Base-by-base conservation (phyloP, 23 red algal genomes). In the Gracilaria gracilis region DNA sequence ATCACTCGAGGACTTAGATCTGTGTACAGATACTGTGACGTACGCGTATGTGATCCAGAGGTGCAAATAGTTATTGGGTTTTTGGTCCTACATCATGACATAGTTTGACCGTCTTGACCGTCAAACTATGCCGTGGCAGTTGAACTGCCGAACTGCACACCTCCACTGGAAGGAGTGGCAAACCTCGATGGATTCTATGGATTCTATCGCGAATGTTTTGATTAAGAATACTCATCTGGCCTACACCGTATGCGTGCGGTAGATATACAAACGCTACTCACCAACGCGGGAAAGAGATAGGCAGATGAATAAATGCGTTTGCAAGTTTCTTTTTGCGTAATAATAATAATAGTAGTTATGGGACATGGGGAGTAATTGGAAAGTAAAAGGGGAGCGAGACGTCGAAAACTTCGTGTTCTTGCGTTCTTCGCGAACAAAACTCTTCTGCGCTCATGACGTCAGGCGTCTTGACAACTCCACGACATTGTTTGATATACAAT, bases 321-420 rank as follows among this genome's bases (percentile, higher is more conserved):
- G 59, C 59, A 62, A 62, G 59, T 62, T 46, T 62, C 24, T 29
- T 31, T 62, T 58, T 20, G 55, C 55, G 14, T 58, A 58, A n/a
- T 58, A 58, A 29, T 62, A 62, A 62, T 58, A 58, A 58, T 58
- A 58, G 23, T 62, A 62, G 59, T 62, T 62, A 62, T 31, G 59
- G 59, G 59, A 29, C 51, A 2, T 62, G 4, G 27, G 59, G 59
- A 62, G 59, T 62, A 29, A 62, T 29, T 31, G 59, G 54, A 15
- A 62, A 62, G 59, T 29, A 31, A 9, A 29, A 14, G 27, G 59
- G 59, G 2, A 31, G 59, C 2, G 6, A 23, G 8, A 29, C 23
- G 59, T 62, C 5, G 59, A 29, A 62, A 16, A 12, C 23, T 62
- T 25, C 4, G 27, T 9, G 3, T 31, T 62, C 59, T 62, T 29